Conservation (phyloP, 2,329 filamentous ascomycete species). For the Fusarium sp. region DNA sequence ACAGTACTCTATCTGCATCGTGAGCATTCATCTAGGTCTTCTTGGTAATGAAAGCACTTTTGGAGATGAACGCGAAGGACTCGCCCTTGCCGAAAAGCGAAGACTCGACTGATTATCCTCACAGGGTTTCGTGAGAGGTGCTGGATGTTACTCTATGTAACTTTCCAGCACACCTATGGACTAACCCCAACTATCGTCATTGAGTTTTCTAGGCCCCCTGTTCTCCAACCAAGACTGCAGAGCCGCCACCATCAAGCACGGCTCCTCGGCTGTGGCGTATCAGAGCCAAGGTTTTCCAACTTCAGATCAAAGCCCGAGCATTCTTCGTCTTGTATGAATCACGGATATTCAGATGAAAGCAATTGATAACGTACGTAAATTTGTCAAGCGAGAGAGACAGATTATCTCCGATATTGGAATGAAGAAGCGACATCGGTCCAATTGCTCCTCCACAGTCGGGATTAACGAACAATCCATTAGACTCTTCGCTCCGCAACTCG, state of each 20-base stretch:
- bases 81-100: neutral
- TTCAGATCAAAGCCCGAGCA: neutral
- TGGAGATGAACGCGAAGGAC: neutral
- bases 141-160: slow-evolving; percentile 9
- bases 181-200: neutral
- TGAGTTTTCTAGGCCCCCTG: neutral
- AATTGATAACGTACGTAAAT: neutral
- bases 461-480: slow-evolving; percentile 10
- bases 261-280: slow-evolving; percentile 30
- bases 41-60: neutral
- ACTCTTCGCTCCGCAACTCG: slow-evolving; percentile 24
- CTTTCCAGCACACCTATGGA: neutral
- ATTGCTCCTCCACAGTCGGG: neutral
- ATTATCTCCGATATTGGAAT: slow-evolving; percentile 18
- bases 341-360: neutral
- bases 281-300: neutral
- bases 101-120: neutral
- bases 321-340: neutral
- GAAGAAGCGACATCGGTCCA: slow-evolving; percentile 32
- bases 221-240: slow-evolving; percentile 17
- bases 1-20: neutral
- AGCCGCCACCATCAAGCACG: slow-evolving; percentile 22
- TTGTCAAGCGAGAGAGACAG: slow-evolving; percentile 6
- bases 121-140: neutral
- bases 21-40: neutral